A percentile compares a stretch with the other conserved stretches of the same genome.
These are phyloP conservation scores for Hevea brasiliensis DNA, from an alignment of 345 rosid species.

Conservation along the genomic window DNA sequence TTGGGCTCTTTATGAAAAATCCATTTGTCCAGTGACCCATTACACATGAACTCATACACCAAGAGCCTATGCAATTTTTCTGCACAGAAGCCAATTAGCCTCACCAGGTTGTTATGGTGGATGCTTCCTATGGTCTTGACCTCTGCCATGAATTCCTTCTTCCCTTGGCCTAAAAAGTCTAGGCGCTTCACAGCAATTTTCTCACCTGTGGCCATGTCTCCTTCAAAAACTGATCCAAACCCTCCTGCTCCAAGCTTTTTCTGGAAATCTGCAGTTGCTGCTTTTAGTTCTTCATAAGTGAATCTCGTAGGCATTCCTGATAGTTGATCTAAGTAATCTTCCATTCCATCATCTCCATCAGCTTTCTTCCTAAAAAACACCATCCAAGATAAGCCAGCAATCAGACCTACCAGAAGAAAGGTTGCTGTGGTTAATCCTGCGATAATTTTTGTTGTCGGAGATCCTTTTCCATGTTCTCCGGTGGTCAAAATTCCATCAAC, in stretches of 20 bases:
- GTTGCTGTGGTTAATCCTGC: background rate
- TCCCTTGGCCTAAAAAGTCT: background rate
- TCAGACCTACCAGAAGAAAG: background rate
- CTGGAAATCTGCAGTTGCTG: background rate
- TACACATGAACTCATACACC: slow-evolving; percentile 15
- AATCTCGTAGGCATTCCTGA: slow-evolving; percentile 7
- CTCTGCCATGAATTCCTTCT: background rate
- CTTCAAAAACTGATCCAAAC: background rate
- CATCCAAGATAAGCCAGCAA: background rate
- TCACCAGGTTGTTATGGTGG: slow-evolving; percentile 21
- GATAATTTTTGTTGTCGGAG: background rate
- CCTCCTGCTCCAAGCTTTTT: background rate
- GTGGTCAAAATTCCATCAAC: background rate
- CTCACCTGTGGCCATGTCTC: background rate
- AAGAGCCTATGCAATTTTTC: slow-evolving; percentile 13
- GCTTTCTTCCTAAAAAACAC: background rate
- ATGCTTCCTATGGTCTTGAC: slow-evolving; percentile 16
- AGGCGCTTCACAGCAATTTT: background rate
- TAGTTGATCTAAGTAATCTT: background rate
- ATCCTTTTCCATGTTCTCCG: background rate
- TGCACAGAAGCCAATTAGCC: slow-evolving; percentile 22
- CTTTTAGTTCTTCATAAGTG: slow-evolving; percentile 6
- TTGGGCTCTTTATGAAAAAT: background rate
- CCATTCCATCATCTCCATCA: background rate
- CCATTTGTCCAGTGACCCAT: slow-evolving; percentile 20